A percentile compares a stretch with the other conserved stretches of the same genome.
Evolutionary conservation across 179 eudicot genomes (phyloP).

Genomic region (Beta macrorhiza): DNA sequence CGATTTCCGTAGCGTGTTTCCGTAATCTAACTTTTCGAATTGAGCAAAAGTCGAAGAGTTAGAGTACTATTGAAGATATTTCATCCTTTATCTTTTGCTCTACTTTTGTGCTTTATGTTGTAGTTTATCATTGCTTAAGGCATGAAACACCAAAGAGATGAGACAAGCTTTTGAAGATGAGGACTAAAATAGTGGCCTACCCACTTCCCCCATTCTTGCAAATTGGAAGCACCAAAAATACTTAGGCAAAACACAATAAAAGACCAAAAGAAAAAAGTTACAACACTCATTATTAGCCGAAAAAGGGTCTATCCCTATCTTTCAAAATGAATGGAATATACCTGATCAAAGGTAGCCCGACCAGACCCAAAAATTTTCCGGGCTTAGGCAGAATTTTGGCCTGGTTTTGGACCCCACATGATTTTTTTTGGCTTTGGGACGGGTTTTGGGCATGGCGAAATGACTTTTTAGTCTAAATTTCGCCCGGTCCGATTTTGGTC

Average conservation of each 20-base stretch:
- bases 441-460: too few relatives aligned
- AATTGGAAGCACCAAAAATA: constrained; percentile 3
- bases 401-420: too few relatives aligned
- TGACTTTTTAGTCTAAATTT: too few relatives aligned
- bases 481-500: too few relatives aligned
- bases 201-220: constrained; percentile 17
- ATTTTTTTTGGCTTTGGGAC: too few relatives aligned
- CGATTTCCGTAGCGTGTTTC: constrained; percentile 14
- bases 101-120: not conserved
- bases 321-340: too few relatives aligned
- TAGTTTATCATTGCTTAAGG: not conserved
- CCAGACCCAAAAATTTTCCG: too few relatives aligned
- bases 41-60: not conserved
- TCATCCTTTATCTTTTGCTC: not conserved
- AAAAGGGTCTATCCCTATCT: not conserved
- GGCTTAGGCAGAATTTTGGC: too few relatives aligned
- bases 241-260: not conserved
- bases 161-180: constrained; percentile 14
- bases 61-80: constrained; percentile 15
- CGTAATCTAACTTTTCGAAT: constrained; percentile 23
- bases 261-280: not conserved
- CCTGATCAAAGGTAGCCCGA: too few relatives aligned
- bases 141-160: not conserved
- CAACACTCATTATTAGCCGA: not conserved
- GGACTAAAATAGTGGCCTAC: constrained; percentile 16